phyloP scores from a whole-genome alignment of 2,329 filamentous ascomycete genomes.

The Aspergillus ochraceus region DNA sequence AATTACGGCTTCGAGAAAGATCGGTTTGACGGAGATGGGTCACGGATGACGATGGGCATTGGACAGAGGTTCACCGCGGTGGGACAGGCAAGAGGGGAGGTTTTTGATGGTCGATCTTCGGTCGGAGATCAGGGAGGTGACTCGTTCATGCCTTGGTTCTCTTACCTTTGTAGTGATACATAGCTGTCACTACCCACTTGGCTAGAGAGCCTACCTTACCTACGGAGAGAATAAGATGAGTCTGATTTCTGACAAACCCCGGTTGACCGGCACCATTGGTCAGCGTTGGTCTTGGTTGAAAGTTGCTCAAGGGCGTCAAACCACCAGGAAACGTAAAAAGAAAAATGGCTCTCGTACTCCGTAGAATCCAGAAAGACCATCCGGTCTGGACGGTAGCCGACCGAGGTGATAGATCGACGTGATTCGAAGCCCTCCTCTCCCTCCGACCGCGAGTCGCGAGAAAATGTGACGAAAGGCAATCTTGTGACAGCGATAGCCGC shows the following conservation, averaged over 20 bases:
- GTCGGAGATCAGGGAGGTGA: not conserved
- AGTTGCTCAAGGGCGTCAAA: not conserved
- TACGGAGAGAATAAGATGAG: not conserved
- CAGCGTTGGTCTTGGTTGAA: not conserved
- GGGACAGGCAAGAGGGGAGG: constrained; percentile 2
- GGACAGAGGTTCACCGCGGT: not conserved
- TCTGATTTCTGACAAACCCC: constrained; percentile 8
- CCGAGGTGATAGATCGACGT: constrained; percentile 9
- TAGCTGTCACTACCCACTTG: not conserved
- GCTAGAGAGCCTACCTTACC: no score
- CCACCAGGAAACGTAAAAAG: not conserved
- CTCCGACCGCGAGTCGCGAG: not conserved
- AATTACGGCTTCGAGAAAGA: constrained; percentile 15
- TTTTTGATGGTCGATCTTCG: not conserved
- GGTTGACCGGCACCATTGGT: not conserved
- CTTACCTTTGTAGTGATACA: no score
- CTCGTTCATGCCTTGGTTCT: not conserved
- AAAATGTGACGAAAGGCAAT: not conserved
- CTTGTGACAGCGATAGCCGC: constrained; percentile 2
- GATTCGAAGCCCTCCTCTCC: not conserved
- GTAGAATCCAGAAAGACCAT: not conserved
- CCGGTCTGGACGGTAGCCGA: not conserved
- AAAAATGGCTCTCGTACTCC: no score
- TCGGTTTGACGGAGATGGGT: constrained; percentile 8
- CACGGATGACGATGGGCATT: not conserved